Percentiles rank a stretch among this genome's conserved stretches.
Evolutionary conservation across 1,284 basidiomycete species (phyloP).

Genomic region (Ceratobasidium papillatum): DNA sequence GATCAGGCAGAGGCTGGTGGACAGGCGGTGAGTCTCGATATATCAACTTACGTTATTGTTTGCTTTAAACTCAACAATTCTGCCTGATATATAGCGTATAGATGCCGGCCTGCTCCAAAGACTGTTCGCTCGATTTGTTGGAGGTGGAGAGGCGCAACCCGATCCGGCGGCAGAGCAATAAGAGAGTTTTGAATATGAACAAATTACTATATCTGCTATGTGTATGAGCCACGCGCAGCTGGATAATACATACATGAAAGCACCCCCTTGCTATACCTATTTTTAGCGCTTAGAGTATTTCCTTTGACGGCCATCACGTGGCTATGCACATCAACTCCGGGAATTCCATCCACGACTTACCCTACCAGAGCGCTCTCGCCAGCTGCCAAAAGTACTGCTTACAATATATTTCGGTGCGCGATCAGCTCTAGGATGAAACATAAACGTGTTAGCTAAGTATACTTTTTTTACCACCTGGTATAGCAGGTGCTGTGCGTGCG

Average conservation of each 20-base stretch:
- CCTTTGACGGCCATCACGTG: conserved; percentile 2
- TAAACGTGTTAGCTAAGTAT: neutral
- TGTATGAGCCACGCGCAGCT: neutral
- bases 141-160: neutral
- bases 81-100: conserved; percentile 8
- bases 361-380: neutral
- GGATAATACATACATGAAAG: neutral
- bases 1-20: conserved; percentile 27
- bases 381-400: neutral
- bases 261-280: neutral
- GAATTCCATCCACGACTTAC: conserved; percentile 20
- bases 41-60: neutral
- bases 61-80: neutral
- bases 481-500: neutral
- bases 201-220: neutral
- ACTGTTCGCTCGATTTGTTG: conserved; percentile 18
- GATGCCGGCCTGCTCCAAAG: conserved; percentile 18
- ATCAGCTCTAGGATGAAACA: neutral
- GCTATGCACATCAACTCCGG: neutral
- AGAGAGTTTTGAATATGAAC: neutral
- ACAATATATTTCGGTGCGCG: neutral
- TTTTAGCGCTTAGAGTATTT: neutral
- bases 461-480: neutral
- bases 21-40: conserved; percentile 20
- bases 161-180: conserved; percentile 8